These are phyloP conservation scores for Marchantia paleacea DNA, from an alignment of 225 moss, liverwort and hornwort species.

Conservation along the genomic window DNA sequence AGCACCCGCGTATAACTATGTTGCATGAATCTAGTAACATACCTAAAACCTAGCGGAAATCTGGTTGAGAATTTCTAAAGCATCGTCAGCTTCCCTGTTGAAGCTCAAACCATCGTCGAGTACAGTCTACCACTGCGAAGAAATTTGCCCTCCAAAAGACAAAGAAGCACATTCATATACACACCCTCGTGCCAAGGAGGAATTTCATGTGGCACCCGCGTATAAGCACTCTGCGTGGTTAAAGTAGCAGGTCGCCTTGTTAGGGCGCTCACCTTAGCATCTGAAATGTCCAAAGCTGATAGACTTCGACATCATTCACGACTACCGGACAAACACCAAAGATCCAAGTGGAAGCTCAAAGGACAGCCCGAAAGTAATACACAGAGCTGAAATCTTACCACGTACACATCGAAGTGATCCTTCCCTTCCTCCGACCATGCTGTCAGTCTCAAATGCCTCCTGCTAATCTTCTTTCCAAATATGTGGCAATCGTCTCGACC, in stretches of 20 bases:
- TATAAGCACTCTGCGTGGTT: conserved; percentile 7
- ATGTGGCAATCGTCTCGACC: conserved; percentile 65
- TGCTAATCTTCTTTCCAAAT: conserved; percentile 79
- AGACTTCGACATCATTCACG: background rate
- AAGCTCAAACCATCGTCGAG: no score
- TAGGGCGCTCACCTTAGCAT: background rate
- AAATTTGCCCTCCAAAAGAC: conserved; percentile 20
- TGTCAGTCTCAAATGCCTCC: conserved; percentile 62
- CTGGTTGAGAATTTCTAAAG: no score
- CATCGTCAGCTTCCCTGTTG: no score
- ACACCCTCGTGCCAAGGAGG: conserved; percentile 18
- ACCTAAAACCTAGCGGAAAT: no score
- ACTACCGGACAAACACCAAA: no score
- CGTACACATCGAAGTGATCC: conserved; percentile 48
- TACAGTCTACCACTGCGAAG: no score
- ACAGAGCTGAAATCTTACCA: conserved; percentile 38
- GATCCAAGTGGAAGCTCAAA: no score
- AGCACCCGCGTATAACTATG: no score
- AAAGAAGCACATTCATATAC: conserved; percentile 5
- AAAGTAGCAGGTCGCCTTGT: background rate
- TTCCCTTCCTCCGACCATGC: conserved; percentile 39
- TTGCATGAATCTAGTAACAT: no score
- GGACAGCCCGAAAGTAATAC: no score
- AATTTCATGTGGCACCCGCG: conserved; percentile 10
- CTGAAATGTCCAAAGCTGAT: background rate